These are phyloP conservation scores for Neurospora tetrasperma DNA, from an alignment of 495 filamentous ascomycete genomes.

Conservation along the genomic window DNA sequence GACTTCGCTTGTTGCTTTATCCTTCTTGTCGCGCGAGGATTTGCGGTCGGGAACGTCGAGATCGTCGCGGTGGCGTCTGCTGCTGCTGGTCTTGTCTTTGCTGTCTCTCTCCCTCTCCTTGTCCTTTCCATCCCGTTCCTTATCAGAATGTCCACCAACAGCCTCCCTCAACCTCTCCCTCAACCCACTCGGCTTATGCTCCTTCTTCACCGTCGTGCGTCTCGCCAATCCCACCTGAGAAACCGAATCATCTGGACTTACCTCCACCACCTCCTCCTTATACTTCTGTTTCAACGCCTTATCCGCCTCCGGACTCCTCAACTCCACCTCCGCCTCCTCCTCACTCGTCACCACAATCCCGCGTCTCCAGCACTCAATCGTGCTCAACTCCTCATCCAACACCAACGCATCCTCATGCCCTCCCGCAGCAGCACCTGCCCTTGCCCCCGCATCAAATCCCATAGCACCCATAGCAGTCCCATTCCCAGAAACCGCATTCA, in stretches of 20 bases:
- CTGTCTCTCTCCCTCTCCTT: slow-evolving; percentile 21
- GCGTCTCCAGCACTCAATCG: slow-evolving; percentile 76
- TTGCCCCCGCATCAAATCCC: background rate
- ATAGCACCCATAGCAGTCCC: background rate
- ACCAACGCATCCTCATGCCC: slow-evolving; percentile 37
- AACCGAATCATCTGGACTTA: slow-evolving; percentile 22
- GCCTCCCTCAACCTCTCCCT: background rate
- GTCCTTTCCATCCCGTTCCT: slow-evolving; percentile 11
- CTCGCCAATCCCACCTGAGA: slow-evolving; percentile 13
- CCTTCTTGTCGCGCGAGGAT: background rate
- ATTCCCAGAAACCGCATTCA: slow-evolving; percentile 18
- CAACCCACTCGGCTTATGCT: slow-evolving; percentile 21
- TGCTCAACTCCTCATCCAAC: slow-evolving; percentile 43
- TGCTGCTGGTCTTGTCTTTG: slow-evolving; percentile 8
- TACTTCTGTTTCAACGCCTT: slow-evolving; percentile 37
- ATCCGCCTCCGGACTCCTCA: slow-evolving; percentile 70
- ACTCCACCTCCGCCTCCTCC: slow-evolving; percentile 75
- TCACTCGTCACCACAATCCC: slow-evolving; percentile 52
- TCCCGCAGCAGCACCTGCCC: background rate
- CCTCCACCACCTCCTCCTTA: slow-evolving; percentile 11
- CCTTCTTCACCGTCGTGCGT: slow-evolving; percentile 11
- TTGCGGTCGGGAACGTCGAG: background rate
- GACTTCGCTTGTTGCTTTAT: background rate
- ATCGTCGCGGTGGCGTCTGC: slow-evolving; percentile 1
- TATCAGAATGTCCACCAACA: background rate